Conservation (phyloP, 2,329 filamentous ascomycete species). For the Aphanocladium album region DNA sequence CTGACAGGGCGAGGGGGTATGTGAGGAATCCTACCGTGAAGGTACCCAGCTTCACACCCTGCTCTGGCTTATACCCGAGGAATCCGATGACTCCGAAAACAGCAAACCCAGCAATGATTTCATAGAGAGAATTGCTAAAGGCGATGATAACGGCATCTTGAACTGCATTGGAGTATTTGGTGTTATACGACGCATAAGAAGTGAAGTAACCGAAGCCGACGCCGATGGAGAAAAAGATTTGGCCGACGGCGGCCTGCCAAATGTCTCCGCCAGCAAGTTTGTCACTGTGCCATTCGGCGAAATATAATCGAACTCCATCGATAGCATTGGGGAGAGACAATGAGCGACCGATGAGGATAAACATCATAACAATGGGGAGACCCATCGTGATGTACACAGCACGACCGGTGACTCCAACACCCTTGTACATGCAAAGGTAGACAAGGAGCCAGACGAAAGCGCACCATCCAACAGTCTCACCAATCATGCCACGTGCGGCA, state of each 20-base stretch:
- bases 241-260: constrained; percentile 51
- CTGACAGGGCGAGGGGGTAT: constrained; percentile 44
- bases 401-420: constrained; percentile 48
- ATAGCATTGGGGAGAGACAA: constrained; percentile 46
- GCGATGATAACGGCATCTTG: constrained; percentile 51
- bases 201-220: constrained; percentile 53
- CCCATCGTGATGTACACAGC: constrained; percentile 55
- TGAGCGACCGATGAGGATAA: constrained; percentile 45
- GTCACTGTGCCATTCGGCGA: constrained; percentile 34
- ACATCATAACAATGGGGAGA: constrained; percentile 47
- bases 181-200: constrained; percentile 50
- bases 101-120: constrained; percentile 38
- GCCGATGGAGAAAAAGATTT: constrained; percentile 36
- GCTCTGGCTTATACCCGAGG: constrained; percentile 27
- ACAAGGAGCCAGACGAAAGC: constrained; percentile 52
- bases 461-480: constrained; percentile 49
- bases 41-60: constrained; percentile 35
- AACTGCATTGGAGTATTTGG: constrained; percentile 47
- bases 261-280: constrained; percentile 42
- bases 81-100: constrained; percentile 48
- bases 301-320: constrained; percentile 41
- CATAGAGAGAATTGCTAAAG: constrained; percentile 47
- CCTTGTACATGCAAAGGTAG: constrained; percentile 53
- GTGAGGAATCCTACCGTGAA: constrained; percentile 52
- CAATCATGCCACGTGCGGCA: constrained; percentile 37